Percentiles rank a stretch among this genome's conserved stretches.
Conservation (phyloP, 192 early-diverging fungal genomes). For the Backusella westeae region DNA sequence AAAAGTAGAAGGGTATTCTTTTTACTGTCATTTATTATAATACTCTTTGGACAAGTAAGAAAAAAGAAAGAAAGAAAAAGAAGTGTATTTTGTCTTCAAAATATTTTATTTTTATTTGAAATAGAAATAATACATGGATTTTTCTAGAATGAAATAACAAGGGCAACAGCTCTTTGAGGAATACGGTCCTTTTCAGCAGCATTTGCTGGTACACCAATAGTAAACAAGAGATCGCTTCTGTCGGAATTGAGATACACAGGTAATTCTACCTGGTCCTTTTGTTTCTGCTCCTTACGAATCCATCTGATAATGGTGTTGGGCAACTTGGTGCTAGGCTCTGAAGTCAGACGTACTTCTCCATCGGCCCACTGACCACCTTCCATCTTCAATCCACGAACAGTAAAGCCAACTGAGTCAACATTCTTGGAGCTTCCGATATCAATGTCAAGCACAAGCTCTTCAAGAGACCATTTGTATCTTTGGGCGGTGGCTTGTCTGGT, state of each 20-base stretch:
- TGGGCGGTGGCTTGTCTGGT: constrained; percentile 86
- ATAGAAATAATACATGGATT: neutral
- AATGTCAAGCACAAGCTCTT: constrained; percentile 67
- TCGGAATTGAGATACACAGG: constrained; percentile 72
- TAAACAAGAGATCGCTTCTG: constrained; percentile 57
- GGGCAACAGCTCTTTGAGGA: constrained; percentile 58
- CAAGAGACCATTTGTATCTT: constrained; percentile 70
- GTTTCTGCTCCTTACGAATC: constrained; percentile 23
- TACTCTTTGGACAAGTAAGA: no score
- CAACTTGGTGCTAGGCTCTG: constrained; percentile 28
- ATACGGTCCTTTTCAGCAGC: constrained; percentile 38
- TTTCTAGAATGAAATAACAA: constrained; percentile 42
- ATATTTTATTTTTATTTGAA: no score
- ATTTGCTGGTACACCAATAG: constrained; percentile 37
- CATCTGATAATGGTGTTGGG: constrained; percentile 41
- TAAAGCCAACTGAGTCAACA: constrained; percentile 24
- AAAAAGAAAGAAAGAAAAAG: no score
- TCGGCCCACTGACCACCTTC: constrained; percentile 53
- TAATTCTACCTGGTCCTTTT: constrained; percentile 25
- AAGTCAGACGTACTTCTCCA: constrained; percentile 30
- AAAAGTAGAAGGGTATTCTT: neutral
- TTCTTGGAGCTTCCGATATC: constrained; percentile 26
- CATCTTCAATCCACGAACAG: constrained; percentile 38
- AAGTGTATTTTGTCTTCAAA: no score
- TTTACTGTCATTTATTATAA: neutral